phyloP scores from a whole-genome alignment of 1,284 basidiomycete species.

The Irpex sp. region DNA sequence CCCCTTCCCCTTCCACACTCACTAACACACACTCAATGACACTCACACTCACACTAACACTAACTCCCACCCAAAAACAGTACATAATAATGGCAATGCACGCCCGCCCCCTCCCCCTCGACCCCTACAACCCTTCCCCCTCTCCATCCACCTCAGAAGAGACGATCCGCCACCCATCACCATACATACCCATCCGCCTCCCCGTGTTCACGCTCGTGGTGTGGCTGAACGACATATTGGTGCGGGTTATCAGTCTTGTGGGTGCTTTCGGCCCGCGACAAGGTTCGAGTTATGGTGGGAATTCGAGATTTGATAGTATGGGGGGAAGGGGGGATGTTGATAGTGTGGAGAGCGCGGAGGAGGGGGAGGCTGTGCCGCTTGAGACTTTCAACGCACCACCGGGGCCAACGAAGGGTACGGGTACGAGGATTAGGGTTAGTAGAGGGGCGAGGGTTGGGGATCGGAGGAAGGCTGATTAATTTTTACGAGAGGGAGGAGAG shows the following conservation, averaged over 20 bases:
- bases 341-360: slow-evolving; percentile 46
- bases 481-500: no score
- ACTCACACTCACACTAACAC: no score
- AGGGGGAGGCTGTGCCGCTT: slow-evolving; percentile 34
- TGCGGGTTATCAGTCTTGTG: slow-evolving; percentile 56
- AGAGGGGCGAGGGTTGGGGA: not conserved
- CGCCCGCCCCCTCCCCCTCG: slow-evolving; percentile 56
- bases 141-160: no score
- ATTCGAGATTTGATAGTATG: no score
- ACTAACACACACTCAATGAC: no score
- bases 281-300: no score
- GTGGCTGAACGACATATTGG: slow-evolving; percentile 67
- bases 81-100: slow-evolving; percentile 77
- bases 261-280: slow-evolving; percentile 1
- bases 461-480: not conserved
- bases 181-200: slow-evolving; percentile 71
- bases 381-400: slow-evolving; percentile 22
- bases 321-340: slow-evolving; percentile 19
- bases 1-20: no score
- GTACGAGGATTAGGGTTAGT: slow-evolving; percentile 12
- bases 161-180: no score
- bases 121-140: slow-evolving; percentile 69
- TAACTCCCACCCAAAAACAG: slow-evolving; percentile 29
- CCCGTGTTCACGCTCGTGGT: slow-evolving; percentile 70
- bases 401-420: slow-evolving; percentile 14